Base-by-base conservation (phyloP, 805 yeast species). In the Saturnispora saitoi region DNA sequence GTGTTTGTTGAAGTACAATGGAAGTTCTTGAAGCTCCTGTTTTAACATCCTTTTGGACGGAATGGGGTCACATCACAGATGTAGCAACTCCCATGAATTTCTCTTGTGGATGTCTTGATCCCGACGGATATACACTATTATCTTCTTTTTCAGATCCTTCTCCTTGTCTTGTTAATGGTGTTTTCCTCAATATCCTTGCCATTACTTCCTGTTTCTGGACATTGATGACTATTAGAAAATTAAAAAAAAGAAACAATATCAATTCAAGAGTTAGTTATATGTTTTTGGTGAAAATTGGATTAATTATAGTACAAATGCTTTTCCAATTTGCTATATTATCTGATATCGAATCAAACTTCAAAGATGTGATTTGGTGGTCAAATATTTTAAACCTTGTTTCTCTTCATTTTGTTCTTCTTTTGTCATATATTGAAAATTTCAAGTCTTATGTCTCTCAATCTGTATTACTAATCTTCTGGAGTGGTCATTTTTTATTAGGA, bases 381-480 rank as follows among this genome's bases (percentile, higher is more conserved):
- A 42, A 58, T 14, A 56, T 69, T 19, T 37, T 68, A 14, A 64
- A 73, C 43, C 51, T 71, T 0, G 51, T 67, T 2, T 78, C 81
- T 1, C 61, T 78, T 12, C 43, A 72, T 2, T 75, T 84, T 4
- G 84, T 80, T 0, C 61, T 76, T 15, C 65, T 68, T 3, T 64
- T 88, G 32, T 83, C 87, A 50, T 84, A 80, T 64, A 61, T 84
- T 50, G 97, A 91, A 62, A 83, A 80, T 58, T 77, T 73, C 63
- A 79, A 85, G 61, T 61, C 80, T 10, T 72, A 67, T 39, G 76
- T 86, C 20, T 80, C 96, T 1, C 77, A 75, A 55, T 83, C 91
- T 2, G 70, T 78, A 0, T 66, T 89, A 42, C 73, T 91, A 36
- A 71, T 83, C 53, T 91, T 77, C 65, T 91, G 96, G 96, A 67